Conservation (phyloP, 1,139 yeast genomes). For the Nakaseomyces bracarensis region DNA sequence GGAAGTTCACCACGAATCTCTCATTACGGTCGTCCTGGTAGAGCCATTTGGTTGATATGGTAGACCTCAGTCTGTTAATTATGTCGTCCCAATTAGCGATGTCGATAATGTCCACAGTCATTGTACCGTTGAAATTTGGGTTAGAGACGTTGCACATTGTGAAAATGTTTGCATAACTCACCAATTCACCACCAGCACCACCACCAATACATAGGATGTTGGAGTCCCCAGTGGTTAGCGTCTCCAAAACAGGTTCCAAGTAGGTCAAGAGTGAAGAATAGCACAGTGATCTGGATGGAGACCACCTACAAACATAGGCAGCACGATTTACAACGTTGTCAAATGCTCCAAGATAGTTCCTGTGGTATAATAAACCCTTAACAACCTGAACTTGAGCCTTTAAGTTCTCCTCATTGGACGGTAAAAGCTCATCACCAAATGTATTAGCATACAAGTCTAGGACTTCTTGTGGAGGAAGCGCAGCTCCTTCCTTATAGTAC, state of each 20-base stretch:
- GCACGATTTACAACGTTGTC: conserved; percentile 52
- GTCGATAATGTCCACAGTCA: conserved; percentile 54
- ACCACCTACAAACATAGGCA: conserved; percentile 81
- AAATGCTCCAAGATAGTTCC: conserved; percentile 67
- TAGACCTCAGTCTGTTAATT: conserved; percentile 37
- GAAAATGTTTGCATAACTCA: conserved; percentile 58
- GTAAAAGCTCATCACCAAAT: conserved; percentile 40
- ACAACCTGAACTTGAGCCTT: conserved; percentile 52
- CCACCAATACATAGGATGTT: conserved; percentile 68
- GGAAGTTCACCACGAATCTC: conserved; percentile 40
- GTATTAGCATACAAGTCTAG: conserved; percentile 43
- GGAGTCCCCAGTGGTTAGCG: conserved; percentile 10
- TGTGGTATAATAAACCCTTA: conserved; percentile 56
- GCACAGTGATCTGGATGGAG: conserved; percentile 72
- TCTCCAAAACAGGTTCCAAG: conserved; percentile 31
- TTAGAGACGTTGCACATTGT: conserved; percentile 30
- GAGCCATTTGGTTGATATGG: conserved; percentile 47
- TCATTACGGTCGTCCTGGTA: conserved; percentile 29
- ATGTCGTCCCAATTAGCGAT: conserved; percentile 69
- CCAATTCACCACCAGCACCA: conserved; percentile 81
- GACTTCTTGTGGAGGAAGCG: conserved; percentile 37
- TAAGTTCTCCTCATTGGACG: conserved; percentile 15
- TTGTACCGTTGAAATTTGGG: conserved; percentile 32
- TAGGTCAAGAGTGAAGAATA: conserved; percentile 58
- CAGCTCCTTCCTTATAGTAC: conserved; percentile 15